phyloP scores from a whole-genome alignment of 1,284 basidiomycete genomes.

The Inonotus hispidus region DNA sequence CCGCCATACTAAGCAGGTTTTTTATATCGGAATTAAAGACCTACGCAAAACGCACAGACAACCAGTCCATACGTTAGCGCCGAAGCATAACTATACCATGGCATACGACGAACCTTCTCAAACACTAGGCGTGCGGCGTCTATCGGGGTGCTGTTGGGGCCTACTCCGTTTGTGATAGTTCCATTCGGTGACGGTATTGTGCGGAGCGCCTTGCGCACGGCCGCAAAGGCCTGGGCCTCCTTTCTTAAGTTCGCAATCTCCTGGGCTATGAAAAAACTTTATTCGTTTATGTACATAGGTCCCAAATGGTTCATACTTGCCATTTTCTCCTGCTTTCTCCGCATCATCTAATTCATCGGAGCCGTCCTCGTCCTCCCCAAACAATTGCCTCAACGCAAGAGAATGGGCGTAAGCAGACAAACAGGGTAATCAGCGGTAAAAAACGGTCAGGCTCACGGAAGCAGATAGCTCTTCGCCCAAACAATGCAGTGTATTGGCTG shows the following conservation, averaged over 20 bases:
- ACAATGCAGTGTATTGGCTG: constrained; percentile 99
- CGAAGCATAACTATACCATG: not conserved
- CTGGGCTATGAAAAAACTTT: constrained; percentile 48
- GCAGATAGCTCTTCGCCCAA: constrained; percentile 98
- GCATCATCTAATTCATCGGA: constrained; percentile 79
- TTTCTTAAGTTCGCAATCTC: constrained; percentile 89
- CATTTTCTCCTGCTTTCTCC: constrained; percentile 84
- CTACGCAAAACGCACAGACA: constrained; percentile 33
- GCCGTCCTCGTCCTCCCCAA: constrained; percentile 86
- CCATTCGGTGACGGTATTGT: constrained; percentile 24
- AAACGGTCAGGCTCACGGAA: constrained; percentile 60
- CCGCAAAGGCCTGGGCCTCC: constrained; percentile 85
- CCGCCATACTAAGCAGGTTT: constrained; percentile 89
- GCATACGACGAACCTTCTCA: constrained; percentile 61
- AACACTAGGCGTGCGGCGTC: constrained; percentile 74
- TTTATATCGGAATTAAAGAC: constrained; percentile 87
- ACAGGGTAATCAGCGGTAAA: constrained; percentile 4
- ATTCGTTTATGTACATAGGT: not conserved
- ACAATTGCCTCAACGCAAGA: constrained; percentile 66
- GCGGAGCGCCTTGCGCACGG: constrained; percentile 64
- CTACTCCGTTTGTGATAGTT: constrained; percentile 3
- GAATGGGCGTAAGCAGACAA: not conserved
- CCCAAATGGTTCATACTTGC: constrained; percentile 33
- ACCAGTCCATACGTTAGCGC: not conserved
- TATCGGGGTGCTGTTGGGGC: constrained; percentile 27